These are phyloP conservation scores for Hymenoscyphus repandus DNA, from an alignment of 2,329 filamentous ascomycete genomes.

Conservation along the genomic window DNA sequence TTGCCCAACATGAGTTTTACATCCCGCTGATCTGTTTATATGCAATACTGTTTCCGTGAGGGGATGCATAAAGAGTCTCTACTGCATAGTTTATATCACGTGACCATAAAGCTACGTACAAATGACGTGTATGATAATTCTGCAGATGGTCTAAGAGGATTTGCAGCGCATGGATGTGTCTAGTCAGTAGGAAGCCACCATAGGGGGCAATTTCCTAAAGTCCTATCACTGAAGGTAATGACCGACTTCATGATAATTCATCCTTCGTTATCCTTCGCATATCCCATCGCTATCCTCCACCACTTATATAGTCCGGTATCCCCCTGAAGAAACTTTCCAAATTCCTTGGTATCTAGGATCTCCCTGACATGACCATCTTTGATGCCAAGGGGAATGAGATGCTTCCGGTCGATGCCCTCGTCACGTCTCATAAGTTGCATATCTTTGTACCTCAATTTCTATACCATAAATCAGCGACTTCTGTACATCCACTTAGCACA, in stretches of 20 bases:
- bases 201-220: too few relatives aligned
- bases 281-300: conserved; percentile 29
- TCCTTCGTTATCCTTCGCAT: conserved; percentile 13
- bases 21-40: too few relatives aligned
- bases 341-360: conserved; percentile 21
- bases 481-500: not conserved
- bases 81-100: too few relatives aligned
- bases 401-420: conserved; percentile 12
- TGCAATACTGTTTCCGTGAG: too few relatives aligned
- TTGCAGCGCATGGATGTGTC: too few relatives aligned
- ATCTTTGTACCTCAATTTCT: conserved; percentile 30
- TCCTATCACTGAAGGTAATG: too few relatives aligned
- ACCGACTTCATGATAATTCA: not conserved
- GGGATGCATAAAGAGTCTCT: too few relatives aligned
- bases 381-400: conserved; percentile 15
- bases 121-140: too few relatives aligned
- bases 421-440: conserved; percentile 23
- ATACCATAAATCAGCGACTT: conserved; percentile 1
- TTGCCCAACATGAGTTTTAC: too few relatives aligned
- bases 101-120: too few relatives aligned
- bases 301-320: conserved; percentile 20
- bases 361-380: conserved; percentile 19
- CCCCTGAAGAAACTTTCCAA: conserved; percentile 17
- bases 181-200: too few relatives aligned
- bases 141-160: too few relatives aligned